These are phyloP conservation scores for Nitzschia inconspicua DNA, from an alignment of 108 stramenopile genomes.

Conservation along the genomic window DNA sequence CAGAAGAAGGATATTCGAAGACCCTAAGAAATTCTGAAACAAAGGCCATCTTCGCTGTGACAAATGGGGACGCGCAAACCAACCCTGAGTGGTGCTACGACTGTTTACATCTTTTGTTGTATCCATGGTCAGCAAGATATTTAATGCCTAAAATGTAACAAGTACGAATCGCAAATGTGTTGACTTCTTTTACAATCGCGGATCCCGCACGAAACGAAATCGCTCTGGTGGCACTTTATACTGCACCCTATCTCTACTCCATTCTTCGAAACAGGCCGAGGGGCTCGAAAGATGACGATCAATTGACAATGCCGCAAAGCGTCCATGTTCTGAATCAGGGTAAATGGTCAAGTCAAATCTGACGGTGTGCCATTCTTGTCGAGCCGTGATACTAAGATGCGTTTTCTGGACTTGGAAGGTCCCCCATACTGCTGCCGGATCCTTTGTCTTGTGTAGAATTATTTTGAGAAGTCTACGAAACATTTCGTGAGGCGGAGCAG, in stretches of 20 bases:
- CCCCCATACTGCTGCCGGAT: conserved; percentile 62
- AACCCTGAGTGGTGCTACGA: too few species aligned
- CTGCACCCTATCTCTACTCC: conserved; percentile 45
- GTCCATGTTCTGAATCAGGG: conserved; percentile 30
- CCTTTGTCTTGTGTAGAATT: conserved; percentile 32
- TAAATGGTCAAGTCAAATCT: conserved; percentile 51
- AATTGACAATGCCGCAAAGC: conserved; percentile 49
- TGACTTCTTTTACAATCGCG: conserved; percentile 30
- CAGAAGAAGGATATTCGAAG: too few species aligned
- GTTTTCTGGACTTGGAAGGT: conserved; percentile 63
- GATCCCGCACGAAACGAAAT: conserved; percentile 65
- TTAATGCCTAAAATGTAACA: too few species aligned
- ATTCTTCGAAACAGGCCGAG: conserved; percentile 59
- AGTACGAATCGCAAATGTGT: background rate
- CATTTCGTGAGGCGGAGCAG: conserved; percentile 68
- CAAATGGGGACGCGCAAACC: too few species aligned
- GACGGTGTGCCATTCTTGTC: conserved; percentile 54
- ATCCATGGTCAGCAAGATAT: too few species aligned
- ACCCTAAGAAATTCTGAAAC: too few species aligned
- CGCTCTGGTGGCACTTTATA: conserved; percentile 56
- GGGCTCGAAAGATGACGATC: conserved; percentile 59
- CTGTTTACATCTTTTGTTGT: too few species aligned
- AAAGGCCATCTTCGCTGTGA: too few species aligned
- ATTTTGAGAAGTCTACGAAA: conserved; percentile 57
- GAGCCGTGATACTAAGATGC: conserved; percentile 45